These are phyloP conservation scores for Picochlorum sp. DNA, from an alignment of 139 green algal genomes.

Conservation along the genomic window DNA sequence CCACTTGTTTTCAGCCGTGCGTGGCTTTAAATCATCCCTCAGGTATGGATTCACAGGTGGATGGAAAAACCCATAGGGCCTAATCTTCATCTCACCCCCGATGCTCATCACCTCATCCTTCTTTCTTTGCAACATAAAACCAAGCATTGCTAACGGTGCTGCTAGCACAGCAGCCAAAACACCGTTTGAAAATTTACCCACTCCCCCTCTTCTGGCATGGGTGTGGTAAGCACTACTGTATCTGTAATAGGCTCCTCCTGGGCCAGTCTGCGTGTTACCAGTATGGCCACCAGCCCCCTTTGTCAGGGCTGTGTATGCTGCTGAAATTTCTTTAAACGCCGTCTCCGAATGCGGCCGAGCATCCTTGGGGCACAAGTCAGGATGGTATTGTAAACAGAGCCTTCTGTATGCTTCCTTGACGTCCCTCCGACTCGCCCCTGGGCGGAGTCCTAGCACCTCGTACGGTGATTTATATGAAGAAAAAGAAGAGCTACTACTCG, in stretches of 20 bases:
- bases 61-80: constrained; percentile 9
- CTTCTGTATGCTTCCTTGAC: constrained; percentile 5
- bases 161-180: constrained; percentile 7
- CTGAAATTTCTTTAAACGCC: constrained; percentile 14
- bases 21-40: constrained; percentile 6
- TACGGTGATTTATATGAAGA: constrained; percentile 7
- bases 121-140: constrained; percentile 4
- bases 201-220: neutral
- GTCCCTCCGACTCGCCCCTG: neutral
- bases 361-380: constrained; percentile 3
- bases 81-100: neutral
- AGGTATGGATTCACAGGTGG: constrained; percentile 13
- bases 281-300: neutral
- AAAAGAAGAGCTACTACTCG: neutral
- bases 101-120: neutral
- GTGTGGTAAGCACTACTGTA: neutral
- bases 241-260: neutral
- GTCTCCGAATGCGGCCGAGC: constrained; percentile 4
- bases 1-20: neutral
- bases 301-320: constrained; percentile 7
- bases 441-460: constrained; percentile 6
- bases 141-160: constrained; percentile 4
- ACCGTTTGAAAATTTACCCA: constrained; percentile 3
- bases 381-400: constrained; percentile 12
- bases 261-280: neutral